Conservation (phyloP, 768 basidiomycete species). For the Lactarius hengduanensis region DNA sequence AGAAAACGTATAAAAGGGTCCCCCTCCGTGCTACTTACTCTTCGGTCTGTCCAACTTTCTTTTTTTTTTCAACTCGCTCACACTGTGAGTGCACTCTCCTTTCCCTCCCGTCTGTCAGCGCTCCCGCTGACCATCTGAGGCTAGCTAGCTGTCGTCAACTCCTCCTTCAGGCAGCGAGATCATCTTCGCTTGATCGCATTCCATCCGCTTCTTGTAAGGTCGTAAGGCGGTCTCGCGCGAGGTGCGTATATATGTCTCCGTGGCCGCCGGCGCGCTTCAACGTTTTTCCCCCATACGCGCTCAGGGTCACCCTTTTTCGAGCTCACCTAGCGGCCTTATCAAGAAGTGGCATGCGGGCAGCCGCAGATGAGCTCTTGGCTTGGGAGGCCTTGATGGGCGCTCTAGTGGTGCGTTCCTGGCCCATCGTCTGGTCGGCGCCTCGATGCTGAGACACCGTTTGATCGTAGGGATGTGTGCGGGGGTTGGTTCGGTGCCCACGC, state of each 20-base stretch:
- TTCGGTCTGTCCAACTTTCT: too few species aligned
- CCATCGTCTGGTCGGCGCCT: neutral
- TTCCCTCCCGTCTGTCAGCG: neutral
- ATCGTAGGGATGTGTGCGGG: conserved; percentile 22
- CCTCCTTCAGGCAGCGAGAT: conserved; percentile 32
- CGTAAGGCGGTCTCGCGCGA: conserved; percentile 39
- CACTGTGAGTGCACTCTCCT: conserved; percentile 10
- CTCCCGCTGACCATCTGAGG: neutral
- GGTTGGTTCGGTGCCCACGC: conserved; percentile 19
- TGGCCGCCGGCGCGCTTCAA: neutral
- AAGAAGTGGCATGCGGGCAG: conserved; percentile 32
- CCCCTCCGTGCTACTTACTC: neutral
- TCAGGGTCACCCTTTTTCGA: conserved; percentile 24
- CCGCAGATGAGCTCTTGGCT: conserved; percentile 30
- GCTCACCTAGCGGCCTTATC: conserved; percentile 29
- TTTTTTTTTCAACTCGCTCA: conserved; percentile 15
- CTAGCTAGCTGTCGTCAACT: conserved; percentile 20
- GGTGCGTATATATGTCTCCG: conserved; percentile 28
- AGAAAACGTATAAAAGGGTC: conserved; percentile 16
- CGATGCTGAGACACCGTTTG: neutral
- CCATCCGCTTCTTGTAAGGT: conserved; percentile 45
- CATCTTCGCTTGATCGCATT: conserved; percentile 37
- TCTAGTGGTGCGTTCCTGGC: conserved; percentile 15
- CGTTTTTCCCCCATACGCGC: neutral
- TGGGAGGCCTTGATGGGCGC: conserved; percentile 27